Evolutionary conservation across 371 early-diverging fungal genomes (phyloP), one percentile per base, ranked within the genome.

Genomic region (Mortierella sp.): DNA sequence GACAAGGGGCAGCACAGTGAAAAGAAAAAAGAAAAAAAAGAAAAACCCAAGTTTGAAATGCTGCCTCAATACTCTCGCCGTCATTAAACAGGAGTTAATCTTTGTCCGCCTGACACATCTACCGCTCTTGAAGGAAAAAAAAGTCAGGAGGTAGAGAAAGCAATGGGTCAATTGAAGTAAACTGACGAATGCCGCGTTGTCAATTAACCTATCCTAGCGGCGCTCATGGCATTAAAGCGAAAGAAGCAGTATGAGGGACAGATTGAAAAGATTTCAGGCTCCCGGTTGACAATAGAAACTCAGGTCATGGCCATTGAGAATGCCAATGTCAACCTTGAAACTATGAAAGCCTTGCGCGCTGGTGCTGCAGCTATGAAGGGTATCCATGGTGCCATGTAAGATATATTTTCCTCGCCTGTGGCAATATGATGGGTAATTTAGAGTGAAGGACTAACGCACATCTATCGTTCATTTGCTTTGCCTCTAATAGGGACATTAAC

Each of bases 281-380:
- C 97, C 36, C 88, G 95, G 38, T 89, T 97, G 93, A 97, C 97
- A 47, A 90, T 99, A 62, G 99, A 99, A 77, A 93, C 94, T 19
- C 98, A 98, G 85, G 93, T 94, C 65, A 95, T 97, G 94, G 93
- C 97, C 10, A 97, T 99, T 72, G 99, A 99, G 84, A 95, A 90
- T 70, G 97, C 98, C 47, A 98, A 97, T 79, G 94, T 98, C 70
- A 98, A 98, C 82, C 77, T 97, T 74, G 97, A 98, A 79, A 95
- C 97, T 1, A 95, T 98, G 93, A 92, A 95, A 74, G 97, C 98
- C 33, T 96, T 99, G 97, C 90, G 94, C 84, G 89, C 91, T 33
- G 99, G 97, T 78, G 96, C 97, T 10, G 92, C 93, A 41, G 97
- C 98, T 33, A 94, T 99, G 96, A 97, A 96, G 84, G 80, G 85